Base-by-base conservation (phyloP, 306 rosid genomes). In the Citrullus amarus region DNA sequence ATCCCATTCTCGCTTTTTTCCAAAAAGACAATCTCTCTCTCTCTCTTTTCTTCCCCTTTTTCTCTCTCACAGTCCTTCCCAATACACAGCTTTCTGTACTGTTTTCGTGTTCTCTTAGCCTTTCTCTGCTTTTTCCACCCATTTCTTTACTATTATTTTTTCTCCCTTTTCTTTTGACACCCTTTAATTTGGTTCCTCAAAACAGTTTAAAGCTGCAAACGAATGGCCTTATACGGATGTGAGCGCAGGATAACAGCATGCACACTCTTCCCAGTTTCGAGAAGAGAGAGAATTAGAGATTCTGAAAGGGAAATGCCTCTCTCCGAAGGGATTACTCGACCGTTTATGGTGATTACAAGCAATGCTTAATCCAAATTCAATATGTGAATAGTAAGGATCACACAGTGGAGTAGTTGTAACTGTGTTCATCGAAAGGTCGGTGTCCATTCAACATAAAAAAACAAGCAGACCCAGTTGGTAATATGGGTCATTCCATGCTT, bases 131-230 rank as follows among this genome's bases (percentile, higher is more conserved):
- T 76, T 84, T 84, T 34, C 59, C 65, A 9, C 74, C 78, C 58
- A 71, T 68, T 81, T 84, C 38, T 83, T 83, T 76, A 46, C 66
- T 50, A 32, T 15, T 76, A 20, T 39, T 32, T 43, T 25, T 46
- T 20, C 78, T 50, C 51, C 22, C 43, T 30, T 56, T 39, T 73
- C 58, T 57, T 75, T 65, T 66, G 7, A 66, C 2, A 67, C 36
- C 41, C 22, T 38, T 67, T 55, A 14, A 12, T 36, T 48, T 20
- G 50, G 34, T 46, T 46, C 67, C 79, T 41, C 56, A 9, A 53
- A 53, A 86, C 85, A 85, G 87, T 85, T 89, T 84, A 95, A 92
- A 91, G 98, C 96, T 96, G 97, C 93, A 70, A 86, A 79, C 84
- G 77, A 80, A 87, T 87, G 88, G 78, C 79, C 77, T 69, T 66